Evolutionary conservation across 1,284 basidiomycete species (phyloP).

Genomic region (Leccinum subspadiceum): DNA sequence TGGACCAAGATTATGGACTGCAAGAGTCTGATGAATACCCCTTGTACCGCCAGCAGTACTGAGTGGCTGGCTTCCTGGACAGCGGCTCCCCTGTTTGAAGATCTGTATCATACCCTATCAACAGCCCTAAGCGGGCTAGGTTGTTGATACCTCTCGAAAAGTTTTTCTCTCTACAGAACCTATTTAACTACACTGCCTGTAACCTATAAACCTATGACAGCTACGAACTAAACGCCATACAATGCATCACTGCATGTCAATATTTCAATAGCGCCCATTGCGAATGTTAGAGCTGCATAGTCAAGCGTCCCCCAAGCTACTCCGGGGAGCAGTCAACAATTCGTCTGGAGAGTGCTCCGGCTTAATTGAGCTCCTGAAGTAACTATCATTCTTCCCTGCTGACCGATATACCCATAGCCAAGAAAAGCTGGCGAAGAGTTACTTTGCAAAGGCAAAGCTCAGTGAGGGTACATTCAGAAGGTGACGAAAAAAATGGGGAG

Average conservation of each 20-base stretch:
- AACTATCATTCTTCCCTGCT: conserved; percentile 42
- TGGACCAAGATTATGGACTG: conserved; percentile 34
- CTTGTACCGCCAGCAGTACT: conserved; percentile 25
- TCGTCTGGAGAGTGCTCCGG: conserved; percentile 63
- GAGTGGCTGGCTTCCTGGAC: background rate
- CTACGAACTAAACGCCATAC: background rate
- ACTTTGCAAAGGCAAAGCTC: conserved; percentile 37
- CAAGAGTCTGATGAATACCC: conserved; percentile 34
- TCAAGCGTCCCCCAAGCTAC: conserved; percentile 66
- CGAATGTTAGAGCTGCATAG: conserved; percentile 65
- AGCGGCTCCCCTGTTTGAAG: background rate
- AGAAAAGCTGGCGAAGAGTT: conserved; percentile 41
- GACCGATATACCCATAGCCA: conserved; percentile 51
- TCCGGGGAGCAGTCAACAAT: conserved; percentile 37
- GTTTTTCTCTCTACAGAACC: background rate
- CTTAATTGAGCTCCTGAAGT: conserved; percentile 65
- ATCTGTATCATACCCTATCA: background rate
- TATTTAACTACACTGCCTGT: background rate
- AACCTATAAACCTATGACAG: background rate
- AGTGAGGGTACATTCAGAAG: conserved; percentile 33
- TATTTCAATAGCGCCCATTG: background rate
- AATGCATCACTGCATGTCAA: background rate
- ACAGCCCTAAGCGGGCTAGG: too few species aligned
- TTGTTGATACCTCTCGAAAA: background rate
- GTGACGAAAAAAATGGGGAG: background rate